Evolutionary conservation across 306 rosid species (phyloP), one percentile per base, ranked within the genome.

Genomic region (Astragalus glycyphyllos): DNA sequence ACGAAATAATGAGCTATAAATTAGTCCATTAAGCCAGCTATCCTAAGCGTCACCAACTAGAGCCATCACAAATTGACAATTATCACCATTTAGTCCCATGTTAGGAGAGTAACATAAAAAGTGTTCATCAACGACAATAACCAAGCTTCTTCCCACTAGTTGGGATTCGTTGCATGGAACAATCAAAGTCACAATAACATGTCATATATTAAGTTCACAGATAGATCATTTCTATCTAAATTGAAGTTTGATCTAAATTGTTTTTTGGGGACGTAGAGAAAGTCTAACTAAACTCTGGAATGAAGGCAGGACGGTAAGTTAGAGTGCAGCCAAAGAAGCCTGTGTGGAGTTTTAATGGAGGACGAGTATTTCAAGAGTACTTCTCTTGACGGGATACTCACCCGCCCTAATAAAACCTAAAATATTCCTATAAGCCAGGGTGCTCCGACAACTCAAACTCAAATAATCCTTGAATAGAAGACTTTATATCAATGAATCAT

Each of bases 71-170:
- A 20, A 20, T 20, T 20, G 23, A 20, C 23, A 20, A n/a, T n/a
- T n/a, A n/a, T n/a, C n/a, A n/a, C n/a, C n/a, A n/a, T n/a, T n/a
- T n/a, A n/a, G n/a, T n/a, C n/a, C n/a, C 38, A 34, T 0, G 46
- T n/a, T 15, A 51, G 16, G 11, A 59, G 38, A 59, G 40, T 23
- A 42, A 49, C 58, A 69, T 35, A 69, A 60, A 31, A 6, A 8
- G 7, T 32, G 31, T n/a, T 47, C 38, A n/a, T 20, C 23, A 20
- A 20, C 23, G 23, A 20, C 23, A 20, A 20, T 20, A 20, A 15
- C 32, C 65, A 57, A n/a, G 2, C 17, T 2, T 31, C 10, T 57
- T 57, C 6, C 15, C 7, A 32, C 41, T 29, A 12, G 62, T 11
- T 29, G 41, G 11, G 10, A 8, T 4, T 29, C 17, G 62, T 40